These are phyloP conservation scores for Neolecta irregularis DNA, from an alignment of 1,139 yeast species.

Conservation along the genomic window DNA sequence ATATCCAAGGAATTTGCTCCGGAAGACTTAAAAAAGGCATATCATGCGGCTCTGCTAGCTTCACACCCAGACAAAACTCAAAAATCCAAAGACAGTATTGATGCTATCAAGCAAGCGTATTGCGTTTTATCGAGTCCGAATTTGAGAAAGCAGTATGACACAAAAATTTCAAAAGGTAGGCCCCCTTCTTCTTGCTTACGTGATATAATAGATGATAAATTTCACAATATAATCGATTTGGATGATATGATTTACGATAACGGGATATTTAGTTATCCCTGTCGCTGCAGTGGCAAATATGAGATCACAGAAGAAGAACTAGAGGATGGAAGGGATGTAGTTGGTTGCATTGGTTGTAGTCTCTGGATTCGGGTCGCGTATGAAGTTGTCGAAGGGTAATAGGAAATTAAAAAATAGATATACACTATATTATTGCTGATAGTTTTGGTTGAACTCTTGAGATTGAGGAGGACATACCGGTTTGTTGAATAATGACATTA, in stretches of 20 bases:
- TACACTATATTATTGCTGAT: no score
- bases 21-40: conserved; percentile 7
- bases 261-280: conserved; percentile 3
- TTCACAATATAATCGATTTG: conserved; percentile 9
- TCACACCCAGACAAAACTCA: conserved; percentile 12
- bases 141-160: conserved; percentile 2
- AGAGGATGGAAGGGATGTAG: conserved; percentile 10
- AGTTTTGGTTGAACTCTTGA: no score
- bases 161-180: conserved; percentile 7
- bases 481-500: no score
- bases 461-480: no score
- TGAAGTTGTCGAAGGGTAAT: no score
- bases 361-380: conserved; percentile 11
- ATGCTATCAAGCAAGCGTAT: conserved; percentile 4
- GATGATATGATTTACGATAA: conserved; percentile 8
- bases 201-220: background rate
- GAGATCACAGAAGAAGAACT: conserved; percentile 10
- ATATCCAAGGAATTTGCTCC: background rate
- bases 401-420: no score
- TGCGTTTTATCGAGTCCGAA: background rate
- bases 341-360: conserved; percentile 12
- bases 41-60: conserved; percentile 8
- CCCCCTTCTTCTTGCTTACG: conserved; percentile 1
- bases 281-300: conserved; percentile 11
- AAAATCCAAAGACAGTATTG: no score